Evolutionary conservation across 2,329 filamentous ascomycete species (phyloP).

Genomic region (Phialemonium atrogriseum): DNA sequence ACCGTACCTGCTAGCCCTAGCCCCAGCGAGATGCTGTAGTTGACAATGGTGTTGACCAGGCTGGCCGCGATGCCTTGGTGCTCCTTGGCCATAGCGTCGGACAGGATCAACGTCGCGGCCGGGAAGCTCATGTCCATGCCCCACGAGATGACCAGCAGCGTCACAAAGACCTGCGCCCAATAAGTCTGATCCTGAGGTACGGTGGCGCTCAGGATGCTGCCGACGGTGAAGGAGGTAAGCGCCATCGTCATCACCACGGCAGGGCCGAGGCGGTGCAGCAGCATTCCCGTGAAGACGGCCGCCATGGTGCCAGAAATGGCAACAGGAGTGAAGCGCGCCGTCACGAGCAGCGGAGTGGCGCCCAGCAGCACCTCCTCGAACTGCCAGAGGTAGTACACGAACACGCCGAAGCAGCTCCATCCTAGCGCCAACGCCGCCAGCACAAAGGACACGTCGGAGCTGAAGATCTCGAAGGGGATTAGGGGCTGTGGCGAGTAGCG

Average conservation of each 20-base stretch:
- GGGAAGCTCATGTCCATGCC: slow-evolving; percentile 51
- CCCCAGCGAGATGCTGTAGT: slow-evolving; percentile 48
- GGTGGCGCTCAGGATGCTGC: slow-evolving; percentile 17
- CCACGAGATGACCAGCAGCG: slow-evolving; percentile 34
- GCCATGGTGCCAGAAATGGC: slow-evolving; percentile 18
- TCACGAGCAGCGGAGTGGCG: slow-evolving; percentile 16
- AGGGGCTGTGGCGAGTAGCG: slow-evolving; percentile 39
- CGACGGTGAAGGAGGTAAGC: slow-evolving; percentile 15
- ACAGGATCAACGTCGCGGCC: slow-evolving; percentile 41
- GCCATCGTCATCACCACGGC: slow-evolving; percentile 16
- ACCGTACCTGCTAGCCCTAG: slow-evolving; percentile 48
- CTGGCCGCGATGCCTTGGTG: slow-evolving; percentile 25
- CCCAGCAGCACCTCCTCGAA: slow-evolving; percentile 35
- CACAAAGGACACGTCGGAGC: slow-evolving; percentile 43
- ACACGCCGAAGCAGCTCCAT: slow-evolving; percentile 47
- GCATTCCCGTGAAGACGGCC: slow-evolving; percentile 22
- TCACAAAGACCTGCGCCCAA: slow-evolving; percentile 45
- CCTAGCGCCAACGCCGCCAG: slow-evolving; percentile 44
- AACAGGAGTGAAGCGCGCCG: slow-evolving; percentile 21
- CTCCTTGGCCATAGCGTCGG: slow-evolving; percentile 24
- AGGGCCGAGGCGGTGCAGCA: slow-evolving; percentile 22
- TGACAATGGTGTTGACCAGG: slow-evolving; percentile 48
- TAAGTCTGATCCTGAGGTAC: slow-evolving; percentile 39
- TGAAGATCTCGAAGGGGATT: slow-evolving; percentile 45
- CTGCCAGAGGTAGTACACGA: slow-evolving; percentile 42